Evolutionary conservation across 306 rosid species (phyloP), one percentile per base, ranked within the genome.

Genomic region (Quercus robur): DNA sequence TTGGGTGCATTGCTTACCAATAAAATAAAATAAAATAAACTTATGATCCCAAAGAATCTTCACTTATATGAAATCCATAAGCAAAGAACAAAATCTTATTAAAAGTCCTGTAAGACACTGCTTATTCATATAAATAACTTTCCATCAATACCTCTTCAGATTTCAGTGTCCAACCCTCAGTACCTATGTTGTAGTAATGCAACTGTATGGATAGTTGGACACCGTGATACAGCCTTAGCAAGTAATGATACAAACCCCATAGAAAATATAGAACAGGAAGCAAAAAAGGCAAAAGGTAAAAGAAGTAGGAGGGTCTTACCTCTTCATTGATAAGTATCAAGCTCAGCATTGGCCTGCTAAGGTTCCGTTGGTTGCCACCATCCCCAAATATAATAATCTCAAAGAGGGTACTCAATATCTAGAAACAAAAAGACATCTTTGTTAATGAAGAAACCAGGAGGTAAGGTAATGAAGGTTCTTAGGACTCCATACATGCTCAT

Each of bases 321-420:
- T 94, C 93, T 77, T 89, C 96, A 63, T 88, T 92, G 54, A 90
- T 92, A 52, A 94, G 94, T 79, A 90, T 92, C 85, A 94, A 81
- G 81, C 98, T 92, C 81, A 94, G 87, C 89, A 90, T 94, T 75
- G 97, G 93, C 80, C 97, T 87, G 88, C 98, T 81, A 82, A 92
- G 93, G 89, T 88, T 79, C 97, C 94, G 92, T 74, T 86, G 97
- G 85, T 92, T 94, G 76, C 93, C 93, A 78, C 93, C 85, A 74
- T 94, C 97, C 82, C 92, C 98, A 19, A 92, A 90, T 71, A 94
- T 41, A 82, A 94, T 89, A 73, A 92, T 89, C 93, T 94, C 98
- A 84, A 94, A 94, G 56, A 94, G 88, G 73, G 97, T 94, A 87
- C 89, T 88, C 82, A 92, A 84, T 74, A 49, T 49, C 54, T 49